Conservation (phyloP, 2,329 filamentous ascomycete species). For the Claviceps capensis region DNA sequence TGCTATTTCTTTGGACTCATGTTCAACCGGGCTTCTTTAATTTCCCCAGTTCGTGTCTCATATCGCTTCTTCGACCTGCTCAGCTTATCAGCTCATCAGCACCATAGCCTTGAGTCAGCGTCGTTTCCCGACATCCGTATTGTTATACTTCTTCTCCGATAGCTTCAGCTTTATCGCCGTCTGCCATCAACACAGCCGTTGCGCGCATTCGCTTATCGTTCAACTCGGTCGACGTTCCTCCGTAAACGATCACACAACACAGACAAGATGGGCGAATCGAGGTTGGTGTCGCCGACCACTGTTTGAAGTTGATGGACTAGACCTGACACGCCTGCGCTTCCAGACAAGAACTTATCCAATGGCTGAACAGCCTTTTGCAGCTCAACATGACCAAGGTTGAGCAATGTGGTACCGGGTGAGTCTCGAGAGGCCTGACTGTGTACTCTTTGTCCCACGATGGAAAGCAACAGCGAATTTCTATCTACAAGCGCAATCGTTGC, state of each 20-base stretch:
- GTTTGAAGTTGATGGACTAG: background rate
- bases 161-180: background rate
- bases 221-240: background rate
- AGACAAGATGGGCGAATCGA: constrained; percentile 34
- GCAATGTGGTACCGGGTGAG: constrained; percentile 92
- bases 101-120: constrained; percentile 1
- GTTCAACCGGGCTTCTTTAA: background rate
- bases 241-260: constrained; percentile 7
- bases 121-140: constrained; percentile 1
- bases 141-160: constrained; percentile 1
- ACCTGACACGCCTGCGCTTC: constrained; percentile 11
- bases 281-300: constrained; percentile 18
- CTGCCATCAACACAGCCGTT: background rate
- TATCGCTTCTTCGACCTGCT: constrained; percentile 6
- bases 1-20: constrained; percentile 1
- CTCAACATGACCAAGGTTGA: constrained; percentile 98
- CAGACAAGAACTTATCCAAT: constrained; percentile 91
- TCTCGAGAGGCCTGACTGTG: constrained; percentile 5
- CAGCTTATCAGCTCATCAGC: background rate
- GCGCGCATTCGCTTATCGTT: background rate
- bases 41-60: constrained; percentile 8
- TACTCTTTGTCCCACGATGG: constrained; percentile 7
- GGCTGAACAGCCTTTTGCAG: constrained; percentile 95
- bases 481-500: too few species aligned
- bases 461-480: too few species aligned